Evolutionary conservation across 371 early-diverging fungal species (phyloP), one percentile per base, ranked within the genome.

Genomic region (Dichotomocladium elegans): DNA sequence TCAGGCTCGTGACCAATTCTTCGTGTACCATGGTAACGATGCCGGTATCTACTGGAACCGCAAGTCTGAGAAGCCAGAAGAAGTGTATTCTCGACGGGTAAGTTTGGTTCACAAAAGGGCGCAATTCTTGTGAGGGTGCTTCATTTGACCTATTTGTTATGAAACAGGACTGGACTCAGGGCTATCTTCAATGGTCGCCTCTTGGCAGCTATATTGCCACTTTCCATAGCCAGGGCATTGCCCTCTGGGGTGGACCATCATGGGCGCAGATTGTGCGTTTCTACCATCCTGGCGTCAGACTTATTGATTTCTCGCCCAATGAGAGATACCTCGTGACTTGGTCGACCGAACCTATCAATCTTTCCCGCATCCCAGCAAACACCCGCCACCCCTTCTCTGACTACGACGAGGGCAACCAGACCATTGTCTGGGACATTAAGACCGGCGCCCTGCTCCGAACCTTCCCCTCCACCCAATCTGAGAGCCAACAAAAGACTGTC

Each of bases 201-300:
- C 76, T 81, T 27, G 98, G 99, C 46, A 89, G 92, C 22, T 99
- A 92, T 69, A 80, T 99, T 47, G 82, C 90, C 40, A 95, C 97
- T 29, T 82, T 95, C 82, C 98, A 98, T 69, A 82, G 85, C 51
- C 94, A 89, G 69, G 98, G 98, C 58, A 85, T 97, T 47, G 95
- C 84, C 21, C 82, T 99, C 51, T 99, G 97, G 97, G 96, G 99
- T 64, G 97, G 97, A 28, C 84, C 89, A n/a, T 83, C 86, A 35
- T 96, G 90, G 89, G 81, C 84, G 60, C 88, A 91, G 76, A 89
- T 96, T 57, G 81, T 86, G 56, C 89, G 94, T 26, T 96, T 97
- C 60, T 82, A 86, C 35, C 99, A 98, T 67, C 92, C 91, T 25
- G 87, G 89, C 55, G 96, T 96, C 52, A 90, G 88, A 57, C 68